Conservation (phyloP, 352 stramenopile genomes). For the Phytopythium sindhum region DNA sequence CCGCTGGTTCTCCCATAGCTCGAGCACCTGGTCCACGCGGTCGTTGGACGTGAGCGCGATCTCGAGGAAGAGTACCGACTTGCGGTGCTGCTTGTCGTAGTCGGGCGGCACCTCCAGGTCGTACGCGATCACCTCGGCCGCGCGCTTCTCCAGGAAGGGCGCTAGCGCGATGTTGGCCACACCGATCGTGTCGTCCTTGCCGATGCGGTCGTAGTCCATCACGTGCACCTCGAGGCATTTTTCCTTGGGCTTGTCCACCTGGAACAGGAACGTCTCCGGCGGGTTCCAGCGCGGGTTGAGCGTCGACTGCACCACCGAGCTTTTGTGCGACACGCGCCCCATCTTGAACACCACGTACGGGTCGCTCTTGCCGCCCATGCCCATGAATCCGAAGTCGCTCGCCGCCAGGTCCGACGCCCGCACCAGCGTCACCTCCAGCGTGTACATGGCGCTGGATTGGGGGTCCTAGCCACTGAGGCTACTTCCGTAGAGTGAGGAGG, state of each 20-base stretch:
- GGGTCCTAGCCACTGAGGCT: background rate
- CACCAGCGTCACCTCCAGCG: conserved; percentile 55
- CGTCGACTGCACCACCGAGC: conserved; percentile 35
- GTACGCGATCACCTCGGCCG: conserved; percentile 49
- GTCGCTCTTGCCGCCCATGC: conserved; percentile 71
- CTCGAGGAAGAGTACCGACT: conserved; percentile 56
- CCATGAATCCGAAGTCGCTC: conserved; percentile 66
- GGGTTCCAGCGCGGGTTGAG: conserved; percentile 59
- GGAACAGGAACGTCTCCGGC: conserved; percentile 61
- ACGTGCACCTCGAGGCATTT: conserved; percentile 51
- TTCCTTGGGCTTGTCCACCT: conserved; percentile 58
- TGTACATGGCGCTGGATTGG: conserved; percentile 49
- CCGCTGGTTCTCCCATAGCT: conserved; percentile 85
- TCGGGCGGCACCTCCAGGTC: conserved; percentile 47
- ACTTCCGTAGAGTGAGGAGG: background rate
- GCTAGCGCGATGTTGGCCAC: conserved; percentile 42
- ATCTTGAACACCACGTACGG: conserved; percentile 70
- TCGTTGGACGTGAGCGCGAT: conserved; percentile 48
- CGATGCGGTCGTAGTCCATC: conserved; percentile 63
- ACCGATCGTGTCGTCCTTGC: conserved; percentile 58
- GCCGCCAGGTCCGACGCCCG: conserved; percentile 43
- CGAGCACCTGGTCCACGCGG: conserved; percentile 57
- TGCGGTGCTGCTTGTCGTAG: conserved; percentile 60
- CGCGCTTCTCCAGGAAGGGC: conserved; percentile 46
- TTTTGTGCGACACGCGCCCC: conserved; percentile 44